A percentile compares a stretch with the other conserved stretches of the same genome.
phyloP scores from a whole-genome alignment of 2,329 filamentous ascomycete genomes.

The Coniochaeta sp. region DNA sequence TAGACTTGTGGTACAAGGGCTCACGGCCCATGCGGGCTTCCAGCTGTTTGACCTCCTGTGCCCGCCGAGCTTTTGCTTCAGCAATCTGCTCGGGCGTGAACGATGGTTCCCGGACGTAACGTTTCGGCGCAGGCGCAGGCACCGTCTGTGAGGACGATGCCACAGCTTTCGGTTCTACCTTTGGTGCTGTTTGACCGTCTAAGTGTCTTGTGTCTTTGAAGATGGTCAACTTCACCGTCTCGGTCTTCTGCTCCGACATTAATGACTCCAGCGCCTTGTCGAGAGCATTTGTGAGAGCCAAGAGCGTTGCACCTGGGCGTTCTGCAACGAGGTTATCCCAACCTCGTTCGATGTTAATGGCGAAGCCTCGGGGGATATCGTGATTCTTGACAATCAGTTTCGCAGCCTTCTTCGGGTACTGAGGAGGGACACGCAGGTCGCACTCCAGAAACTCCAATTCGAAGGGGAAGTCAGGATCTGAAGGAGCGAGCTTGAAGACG shows the following conservation, averaged over 20 bases:
- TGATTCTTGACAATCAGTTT: conserved; percentile 46
- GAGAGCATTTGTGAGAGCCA: conserved; percentile 60
- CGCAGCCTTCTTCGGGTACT: conserved; percentile 54
- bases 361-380: conserved; percentile 56
- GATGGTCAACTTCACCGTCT: conserved; percentile 62
- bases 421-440: conserved; percentile 53
- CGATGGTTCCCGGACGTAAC: conserved; percentile 35
- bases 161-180: not conserved
- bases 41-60: conserved; percentile 62
- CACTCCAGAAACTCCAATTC: conserved; percentile 64
- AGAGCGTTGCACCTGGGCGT: conserved; percentile 47
- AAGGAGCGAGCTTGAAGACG: conserved; percentile 59
- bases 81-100: conserved; percentile 53
- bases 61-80: conserved; percentile 54
- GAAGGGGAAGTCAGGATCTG: conserved; percentile 79
- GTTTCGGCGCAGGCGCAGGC: conserved; percentile 7
- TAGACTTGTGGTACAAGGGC: conserved; percentile 58
- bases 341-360: conserved; percentile 68
- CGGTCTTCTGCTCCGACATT: conserved; percentile 60
- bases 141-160: not conserved
- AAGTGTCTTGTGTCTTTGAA: conserved; percentile 49
- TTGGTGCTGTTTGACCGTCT: conserved; percentile 12
- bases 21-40: conserved; percentile 67
- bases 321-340: conserved; percentile 59
- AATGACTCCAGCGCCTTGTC: conserved; percentile 67